A percentile compares a stretch with the other conserved stretches of the same genome.
phyloP scores from a whole-genome alignment of 2,329 filamentous ascomycete species.

The Aaosphaeria arxii region DNA sequence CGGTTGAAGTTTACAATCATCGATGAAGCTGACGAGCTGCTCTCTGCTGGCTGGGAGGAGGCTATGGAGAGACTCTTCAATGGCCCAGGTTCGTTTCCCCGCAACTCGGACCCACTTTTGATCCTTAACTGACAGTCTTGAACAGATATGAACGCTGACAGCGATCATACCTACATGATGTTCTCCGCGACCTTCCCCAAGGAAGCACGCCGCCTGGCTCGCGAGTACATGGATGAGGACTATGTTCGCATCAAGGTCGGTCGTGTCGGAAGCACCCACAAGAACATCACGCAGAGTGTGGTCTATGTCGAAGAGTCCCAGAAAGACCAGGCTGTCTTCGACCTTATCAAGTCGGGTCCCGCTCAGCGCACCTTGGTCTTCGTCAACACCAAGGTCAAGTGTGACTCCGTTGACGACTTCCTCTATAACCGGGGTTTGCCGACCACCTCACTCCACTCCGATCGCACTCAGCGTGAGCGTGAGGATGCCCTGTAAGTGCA shows the following conservation, averaged over 20 bases:
- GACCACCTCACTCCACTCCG: slow-evolving; percentile 81
- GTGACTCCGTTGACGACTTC: slow-evolving; percentile 84
- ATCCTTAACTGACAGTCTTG: slow-evolving; percentile 7
- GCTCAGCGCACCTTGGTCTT: slow-evolving; percentile 85
- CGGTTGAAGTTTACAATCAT: slow-evolving; percentile 79
- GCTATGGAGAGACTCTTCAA: slow-evolving; percentile 73
- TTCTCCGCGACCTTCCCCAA: slow-evolving; percentile 96
- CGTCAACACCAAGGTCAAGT: slow-evolving; percentile 74
- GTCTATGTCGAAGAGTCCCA: slow-evolving; percentile 61
- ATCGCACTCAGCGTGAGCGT: slow-evolving; percentile 84
- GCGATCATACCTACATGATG: slow-evolving; percentile 69
- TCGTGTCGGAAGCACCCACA: slow-evolving; percentile 76
- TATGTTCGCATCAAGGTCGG: slow-evolving; percentile 83
- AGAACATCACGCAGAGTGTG: slow-evolving; percentile 77
- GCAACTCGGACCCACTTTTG: not conserved
- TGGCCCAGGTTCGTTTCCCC: slow-evolving; percentile 67
- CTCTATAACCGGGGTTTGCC: slow-evolving; percentile 78
- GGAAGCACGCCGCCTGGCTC: slow-evolving; percentile 70
- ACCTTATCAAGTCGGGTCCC: slow-evolving; percentile 67
- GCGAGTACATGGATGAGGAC: slow-evolving; percentile 68
- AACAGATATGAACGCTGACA: slow-evolving; percentile 70
- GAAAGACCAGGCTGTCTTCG: slow-evolving; percentile 70
- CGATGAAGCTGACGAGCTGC: slow-evolving; percentile 93
- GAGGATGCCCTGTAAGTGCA: slow-evolving; percentile 75
- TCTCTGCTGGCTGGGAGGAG: slow-evolving; percentile 73